phyloP scores from a whole-genome alignment of 352 stramenopile species.

The Pythium myriotylum region DNA sequence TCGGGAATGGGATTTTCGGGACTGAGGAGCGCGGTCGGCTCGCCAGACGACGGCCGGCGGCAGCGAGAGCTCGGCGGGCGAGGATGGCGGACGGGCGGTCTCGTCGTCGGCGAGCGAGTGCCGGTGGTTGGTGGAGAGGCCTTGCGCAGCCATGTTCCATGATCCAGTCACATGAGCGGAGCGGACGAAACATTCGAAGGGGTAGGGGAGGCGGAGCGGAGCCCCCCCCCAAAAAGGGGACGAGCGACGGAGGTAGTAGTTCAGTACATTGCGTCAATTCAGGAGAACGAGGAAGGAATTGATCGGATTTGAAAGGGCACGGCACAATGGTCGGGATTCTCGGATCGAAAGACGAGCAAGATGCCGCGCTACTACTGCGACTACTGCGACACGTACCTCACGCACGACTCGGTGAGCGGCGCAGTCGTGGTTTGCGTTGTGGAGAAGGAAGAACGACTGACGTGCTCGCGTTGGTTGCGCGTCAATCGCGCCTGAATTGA shows the following conservation, averaged over 20 bases:
- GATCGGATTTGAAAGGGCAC: slow-evolving; percentile 22
- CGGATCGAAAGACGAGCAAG: not conserved
- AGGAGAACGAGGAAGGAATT: slow-evolving; percentile 24
- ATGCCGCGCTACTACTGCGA: slow-evolving; percentile 96
- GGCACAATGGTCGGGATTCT: not conserved
- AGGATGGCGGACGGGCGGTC: slow-evolving; percentile 21
- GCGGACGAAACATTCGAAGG: not conserved
- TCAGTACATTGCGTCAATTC: too few relatives aligned
- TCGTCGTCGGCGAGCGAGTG: not conserved
- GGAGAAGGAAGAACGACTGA: not conserved
- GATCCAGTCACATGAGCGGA: not conserved
- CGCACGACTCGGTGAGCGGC: slow-evolving; percentile 88
- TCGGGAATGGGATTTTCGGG: slow-evolving; percentile 14
- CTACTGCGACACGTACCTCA: slow-evolving; percentile 95
- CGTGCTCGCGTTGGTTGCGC: not conserved
- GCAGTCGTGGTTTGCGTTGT: not conserved
- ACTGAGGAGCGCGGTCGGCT: slow-evolving; percentile 12
- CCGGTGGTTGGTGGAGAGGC: slow-evolving; percentile 27
- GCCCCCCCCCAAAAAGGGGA: too few relatives aligned
- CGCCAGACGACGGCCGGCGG: not conserved
- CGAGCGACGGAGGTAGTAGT: not conserved
- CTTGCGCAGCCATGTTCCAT: slow-evolving; percentile 13
- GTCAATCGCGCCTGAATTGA: slow-evolving; percentile 4
- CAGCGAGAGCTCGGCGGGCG: slow-evolving; percentile 7
- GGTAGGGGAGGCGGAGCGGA: slow-evolving; percentile 13